Evolutionary conservation across 129 eudicot genomes (phyloP).

Genomic region (Flaveria sonorensis): DNA sequence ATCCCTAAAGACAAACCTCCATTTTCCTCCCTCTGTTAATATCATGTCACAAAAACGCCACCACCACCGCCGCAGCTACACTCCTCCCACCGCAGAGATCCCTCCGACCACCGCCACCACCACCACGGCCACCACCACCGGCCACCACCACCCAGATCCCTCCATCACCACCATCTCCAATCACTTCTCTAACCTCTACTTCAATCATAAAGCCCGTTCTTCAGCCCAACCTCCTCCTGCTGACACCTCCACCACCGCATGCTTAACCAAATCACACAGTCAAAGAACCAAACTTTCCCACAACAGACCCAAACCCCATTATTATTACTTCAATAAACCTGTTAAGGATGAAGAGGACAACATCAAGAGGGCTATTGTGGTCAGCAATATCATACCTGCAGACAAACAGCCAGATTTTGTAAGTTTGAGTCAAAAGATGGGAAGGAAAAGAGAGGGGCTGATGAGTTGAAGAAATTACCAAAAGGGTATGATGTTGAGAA

Average conservation of each 20-base stretch:
- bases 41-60: constrained; percentile 23
- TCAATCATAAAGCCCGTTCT: constrained; percentile 53
- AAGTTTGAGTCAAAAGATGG: constrained; percentile 18
- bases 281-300: constrained; percentile 30
- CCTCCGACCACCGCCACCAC: constrained; percentile 20
- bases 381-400: constrained; percentile 23
- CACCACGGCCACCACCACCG: not conserved
- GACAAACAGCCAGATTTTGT: not conserved
- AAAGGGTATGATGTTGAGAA: constrained; percentile 40
- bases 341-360: constrained; percentile 25
- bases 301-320: constrained; percentile 34
- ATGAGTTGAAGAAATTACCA: constrained; percentile 34
- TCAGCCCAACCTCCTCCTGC: constrained; percentile 40
- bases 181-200: constrained; percentile 68
- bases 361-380: constrained; percentile 46
- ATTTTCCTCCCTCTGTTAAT: not conserved
- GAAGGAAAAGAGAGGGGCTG: constrained; percentile 11
- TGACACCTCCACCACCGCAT: constrained; percentile 29
- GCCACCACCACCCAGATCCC: constrained; percentile 25
- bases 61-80: constrained; percentile 24
- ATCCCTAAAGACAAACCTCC: constrained; percentile 12
- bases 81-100: not conserved
- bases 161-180: constrained; percentile 61
- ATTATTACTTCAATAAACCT: constrained; percentile 35
- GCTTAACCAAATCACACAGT: constrained; percentile 51